Evolutionary conservation across 495 filamentous ascomycete genomes (phyloP).

Genomic region (Xylaria castorea): DNA sequence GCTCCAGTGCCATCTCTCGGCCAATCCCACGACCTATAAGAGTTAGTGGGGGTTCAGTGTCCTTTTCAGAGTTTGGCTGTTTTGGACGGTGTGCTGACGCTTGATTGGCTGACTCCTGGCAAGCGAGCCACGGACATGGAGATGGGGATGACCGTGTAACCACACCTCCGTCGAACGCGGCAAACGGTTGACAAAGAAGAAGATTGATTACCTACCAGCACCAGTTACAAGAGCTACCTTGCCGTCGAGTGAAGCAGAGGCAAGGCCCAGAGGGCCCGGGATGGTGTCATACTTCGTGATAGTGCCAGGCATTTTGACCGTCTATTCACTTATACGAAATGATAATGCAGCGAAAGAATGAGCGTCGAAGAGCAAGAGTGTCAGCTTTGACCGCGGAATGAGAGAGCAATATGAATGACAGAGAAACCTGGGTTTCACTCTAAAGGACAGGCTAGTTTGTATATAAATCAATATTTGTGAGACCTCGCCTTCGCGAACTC

Average conservation of each 20-base stretch:
- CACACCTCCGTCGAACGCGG: not conserved
- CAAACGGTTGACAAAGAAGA: not conserved
- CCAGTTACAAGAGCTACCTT: constrained; percentile 60
- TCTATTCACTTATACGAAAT: constrained; percentile 16
- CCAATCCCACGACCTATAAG: constrained; percentile 72
- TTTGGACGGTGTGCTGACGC: not conserved
- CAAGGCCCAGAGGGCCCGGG: constrained; percentile 57
- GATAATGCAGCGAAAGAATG: not conserved
- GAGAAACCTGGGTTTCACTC: not conserved
- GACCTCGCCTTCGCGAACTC: constrained; percentile 26
- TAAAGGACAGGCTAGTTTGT: constrained; percentile 19
- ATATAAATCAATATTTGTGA: constrained; percentile 32
- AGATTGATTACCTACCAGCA: constrained; percentile 46
- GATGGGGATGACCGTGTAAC: constrained; percentile 24
- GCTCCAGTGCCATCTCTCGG: constrained; percentile 75
- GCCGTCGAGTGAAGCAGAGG: constrained; percentile 55
- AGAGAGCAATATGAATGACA: not conserved
- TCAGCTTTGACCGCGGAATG: not conserved
- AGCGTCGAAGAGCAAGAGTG: not conserved
- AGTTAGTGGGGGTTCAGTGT: constrained; percentile 25
- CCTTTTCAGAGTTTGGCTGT: constrained; percentile 15
- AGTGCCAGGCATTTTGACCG: constrained; percentile 48
- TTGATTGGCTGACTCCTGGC: constrained; percentile 14
- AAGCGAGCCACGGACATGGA: constrained; percentile 24
- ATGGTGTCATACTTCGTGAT: constrained; percentile 52